Evolutionary conservation across 2,329 filamentous ascomycete genomes (phyloP).

Genomic region (Endoconidiophora polonica): DNA sequence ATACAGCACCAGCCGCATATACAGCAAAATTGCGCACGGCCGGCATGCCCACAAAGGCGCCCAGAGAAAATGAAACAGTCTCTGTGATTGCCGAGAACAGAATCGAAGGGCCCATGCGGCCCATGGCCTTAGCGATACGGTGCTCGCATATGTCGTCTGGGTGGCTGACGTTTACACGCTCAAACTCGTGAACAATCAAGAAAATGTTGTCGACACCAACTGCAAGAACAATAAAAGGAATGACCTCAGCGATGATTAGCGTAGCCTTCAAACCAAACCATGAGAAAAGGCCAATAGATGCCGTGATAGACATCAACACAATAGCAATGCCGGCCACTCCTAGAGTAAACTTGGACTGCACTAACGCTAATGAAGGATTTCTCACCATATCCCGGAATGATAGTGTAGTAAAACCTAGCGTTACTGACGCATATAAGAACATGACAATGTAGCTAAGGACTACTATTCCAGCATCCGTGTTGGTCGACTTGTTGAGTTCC

Average conservation of each 20-base stretch:
- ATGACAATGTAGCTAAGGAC: conserved; percentile 95
- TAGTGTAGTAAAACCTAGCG: conserved; percentile 74
- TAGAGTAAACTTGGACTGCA: conserved; percentile 92
- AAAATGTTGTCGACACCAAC: conserved; percentile 99
- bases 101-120: conserved; percentile 92
- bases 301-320: conserved; percentile 91
- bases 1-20: conserved; percentile 87
- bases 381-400: conserved; percentile 59
- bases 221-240: conserved; percentile 89
- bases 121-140: conserved; percentile 72
- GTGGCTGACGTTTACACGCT: conserved; percentile 81
- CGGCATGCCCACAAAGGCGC: conserved; percentile 91
- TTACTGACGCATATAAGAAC: conserved; percentile 92
- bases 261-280: conserved; percentile 86
- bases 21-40: conserved; percentile 94
- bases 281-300: conserved; percentile 88
- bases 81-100: conserved; percentile 89
- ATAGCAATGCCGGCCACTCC: conserved; percentile 92
- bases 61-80: conserved; percentile 81
- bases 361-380: conserved; percentile 69
- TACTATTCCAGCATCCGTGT: conserved; percentile 94
- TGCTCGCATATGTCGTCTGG: conserved; percentile 78
- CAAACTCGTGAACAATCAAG: conserved; percentile 94
- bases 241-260: conserved; percentile 94
- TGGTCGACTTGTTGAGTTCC: conserved; percentile 94